These are phyloP conservation scores for Epichloe sylvatica DNA, from an alignment of 2,329 filamentous ascomycete genomes.

Conservation along the genomic window DNA sequence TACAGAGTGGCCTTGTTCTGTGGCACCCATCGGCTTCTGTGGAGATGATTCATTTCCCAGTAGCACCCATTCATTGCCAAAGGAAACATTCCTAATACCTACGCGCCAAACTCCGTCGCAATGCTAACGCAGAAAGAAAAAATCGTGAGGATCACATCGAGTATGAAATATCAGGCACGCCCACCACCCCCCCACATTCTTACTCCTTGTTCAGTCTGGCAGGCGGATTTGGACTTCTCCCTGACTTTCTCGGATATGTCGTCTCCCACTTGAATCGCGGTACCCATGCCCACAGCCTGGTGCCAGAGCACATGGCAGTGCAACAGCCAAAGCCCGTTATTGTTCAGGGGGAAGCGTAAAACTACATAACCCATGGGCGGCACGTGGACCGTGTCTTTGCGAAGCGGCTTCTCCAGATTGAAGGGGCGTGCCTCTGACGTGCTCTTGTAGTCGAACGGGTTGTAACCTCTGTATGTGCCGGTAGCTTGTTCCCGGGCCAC, in stretches of 20 bases:
- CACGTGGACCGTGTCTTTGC: slow-evolving; percentile 19
- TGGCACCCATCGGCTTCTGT: too few species aligned
- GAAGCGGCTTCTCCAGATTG: slow-evolving; percentile 13
- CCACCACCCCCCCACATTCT: too few species aligned
- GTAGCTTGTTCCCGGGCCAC: slow-evolving; percentile 5
- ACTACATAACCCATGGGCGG: slow-evolving; percentile 22
- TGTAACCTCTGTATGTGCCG: slow-evolving; percentile 7
- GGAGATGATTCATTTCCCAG: too few species aligned
- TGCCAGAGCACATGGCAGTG: slow-evolving; percentile 26
- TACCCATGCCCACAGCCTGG: slow-evolving; percentile 20
- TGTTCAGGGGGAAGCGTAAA: slow-evolving; percentile 21
- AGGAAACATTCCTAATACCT: not conserved
- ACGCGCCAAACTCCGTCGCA: not conserved
- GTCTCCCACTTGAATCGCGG: slow-evolving; percentile 6
- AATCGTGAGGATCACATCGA: not conserved
- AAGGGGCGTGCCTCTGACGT: not conserved
- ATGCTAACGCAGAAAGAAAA: not conserved
- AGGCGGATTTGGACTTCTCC: not conserved
- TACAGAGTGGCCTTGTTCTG: too few species aligned
- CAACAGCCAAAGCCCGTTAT: slow-evolving; percentile 24
- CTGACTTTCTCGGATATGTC: not conserved
- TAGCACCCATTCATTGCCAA: not conserved
- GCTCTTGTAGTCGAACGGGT: slow-evolving; percentile 6
- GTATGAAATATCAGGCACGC: not conserved
- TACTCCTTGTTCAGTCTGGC: not conserved